Percentiles rank a stretch among this genome's conserved stretches.
Conservation (phyloP, 345 rosid genomes). For the Chamaenerion angustifolium region DNA sequence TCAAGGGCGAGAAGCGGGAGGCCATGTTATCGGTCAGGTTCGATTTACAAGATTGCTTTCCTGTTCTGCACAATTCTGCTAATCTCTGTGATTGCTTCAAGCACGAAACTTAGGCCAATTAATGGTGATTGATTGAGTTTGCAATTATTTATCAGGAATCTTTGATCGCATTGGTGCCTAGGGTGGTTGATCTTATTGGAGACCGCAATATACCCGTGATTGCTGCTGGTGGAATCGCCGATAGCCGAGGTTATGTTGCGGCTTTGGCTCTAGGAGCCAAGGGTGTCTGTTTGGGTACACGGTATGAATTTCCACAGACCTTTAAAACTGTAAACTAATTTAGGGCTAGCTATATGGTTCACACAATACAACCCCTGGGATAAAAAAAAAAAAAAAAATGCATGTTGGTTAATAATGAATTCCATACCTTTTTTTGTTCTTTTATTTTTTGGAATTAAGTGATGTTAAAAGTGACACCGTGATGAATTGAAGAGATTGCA, state of each 20-base stretch:
- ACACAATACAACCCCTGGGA: too few species aligned
- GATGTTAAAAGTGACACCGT: too few species aligned
- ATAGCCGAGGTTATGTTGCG: conserved; percentile 79
- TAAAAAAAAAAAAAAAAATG: too few species aligned
- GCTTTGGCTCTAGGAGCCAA: conserved; percentile 82
- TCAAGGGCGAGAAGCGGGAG: conserved; percentile 88
- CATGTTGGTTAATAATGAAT: too few species aligned
- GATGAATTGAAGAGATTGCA: too few species aligned
- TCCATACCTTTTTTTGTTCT: too few species aligned
- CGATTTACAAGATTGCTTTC: background rate
- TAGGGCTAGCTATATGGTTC: background rate
- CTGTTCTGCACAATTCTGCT: too few species aligned
- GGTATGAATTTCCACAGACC: conserved; percentile 21
- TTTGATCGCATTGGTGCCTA: conserved; percentile 58
- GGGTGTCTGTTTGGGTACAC: conserved; percentile 79
- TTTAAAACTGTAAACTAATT: too few species aligned
- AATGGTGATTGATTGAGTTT: too few species aligned
- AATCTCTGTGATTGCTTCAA: too few species aligned
- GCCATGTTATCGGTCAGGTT: conserved; percentile 81
- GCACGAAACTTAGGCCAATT: too few species aligned
- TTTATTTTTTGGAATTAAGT: too few species aligned
- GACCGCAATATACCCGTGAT: conserved; percentile 56
- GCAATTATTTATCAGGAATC: conserved; percentile 32
- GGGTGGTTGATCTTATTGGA: conserved; percentile 57
- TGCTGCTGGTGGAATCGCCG: conserved; percentile 72